Percentiles rank a stretch among this genome's conserved stretches.
Conservation (phyloP, 2,329 filamentous ascomycete species). For the Diplodia scrobiculata region DNA sequence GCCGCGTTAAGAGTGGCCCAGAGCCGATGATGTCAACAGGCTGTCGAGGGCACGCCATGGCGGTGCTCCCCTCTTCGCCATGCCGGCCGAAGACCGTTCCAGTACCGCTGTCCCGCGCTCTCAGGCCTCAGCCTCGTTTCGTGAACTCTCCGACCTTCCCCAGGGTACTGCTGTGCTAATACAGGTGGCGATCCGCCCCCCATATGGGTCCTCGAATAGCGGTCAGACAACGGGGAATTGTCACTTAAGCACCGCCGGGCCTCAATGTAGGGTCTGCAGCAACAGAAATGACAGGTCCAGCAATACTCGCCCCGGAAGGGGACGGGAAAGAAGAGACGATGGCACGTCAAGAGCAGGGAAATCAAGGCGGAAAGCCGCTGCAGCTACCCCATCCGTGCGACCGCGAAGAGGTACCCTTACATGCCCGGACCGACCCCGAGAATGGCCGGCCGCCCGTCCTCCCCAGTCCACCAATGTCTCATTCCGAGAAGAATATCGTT, state of each 20-base stretch:
- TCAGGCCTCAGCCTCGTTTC: neutral
- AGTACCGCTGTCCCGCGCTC: neutral
- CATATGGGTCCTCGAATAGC: constrained; percentile 9
- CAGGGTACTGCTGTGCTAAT: neutral
- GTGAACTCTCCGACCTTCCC: neutral
- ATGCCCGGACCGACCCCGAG: neutral
- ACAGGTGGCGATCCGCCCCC: neutral
- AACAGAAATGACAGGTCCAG: neutral
- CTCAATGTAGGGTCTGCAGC: neutral
- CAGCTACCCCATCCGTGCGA: neutral
- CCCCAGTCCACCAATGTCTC: constrained; percentile 1
- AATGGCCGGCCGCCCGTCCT: neutral
- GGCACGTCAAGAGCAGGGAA: constrained; percentile 7
- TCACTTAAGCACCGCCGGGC: neutral
- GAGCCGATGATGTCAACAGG: constrained; percentile 12
- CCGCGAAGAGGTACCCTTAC: neutral
- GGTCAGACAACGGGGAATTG: neutral
- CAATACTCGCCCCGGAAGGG: neutral
- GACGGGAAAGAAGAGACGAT: neutral
- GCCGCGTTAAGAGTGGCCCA: neutral
- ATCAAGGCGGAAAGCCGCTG: neutral
- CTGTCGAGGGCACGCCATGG: neutral
- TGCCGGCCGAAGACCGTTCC: neutral
- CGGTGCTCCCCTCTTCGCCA: neutral
- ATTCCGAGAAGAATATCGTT: neutral